Evolutionary conservation across 306 rosid species (phyloP).

Genomic region (Cajanus cajan): DNA sequence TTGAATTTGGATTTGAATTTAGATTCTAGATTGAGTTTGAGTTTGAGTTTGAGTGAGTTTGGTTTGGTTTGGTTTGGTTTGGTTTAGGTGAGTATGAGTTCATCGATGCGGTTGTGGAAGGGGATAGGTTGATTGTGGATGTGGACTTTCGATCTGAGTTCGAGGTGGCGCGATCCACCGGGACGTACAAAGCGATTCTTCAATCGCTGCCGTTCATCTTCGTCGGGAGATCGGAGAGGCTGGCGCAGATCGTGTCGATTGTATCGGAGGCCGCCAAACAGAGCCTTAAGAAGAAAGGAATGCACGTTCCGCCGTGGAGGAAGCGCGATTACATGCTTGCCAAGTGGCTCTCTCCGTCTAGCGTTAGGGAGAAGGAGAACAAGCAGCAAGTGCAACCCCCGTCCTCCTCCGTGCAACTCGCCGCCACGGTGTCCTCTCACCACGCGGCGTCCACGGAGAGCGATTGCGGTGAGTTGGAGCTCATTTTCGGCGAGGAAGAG

Average conservation of each 20-base stretch:
- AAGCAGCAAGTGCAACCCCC: too few relatives aligned
- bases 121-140: constrained; percentile 72
- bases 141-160: constrained; percentile 93
- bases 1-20: neutral
- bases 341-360: constrained; percentile 79
- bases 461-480: constrained; percentile 64
- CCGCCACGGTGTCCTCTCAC: neutral
- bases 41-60: neutral
- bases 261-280: constrained; percentile 81
- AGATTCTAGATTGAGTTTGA: too few relatives aligned
- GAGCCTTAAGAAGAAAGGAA: constrained; percentile 92
- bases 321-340: constrained; percentile 84
- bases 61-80: neutral
- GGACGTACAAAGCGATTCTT: constrained; percentile 71
- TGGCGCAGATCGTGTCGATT: constrained; percentile 67
- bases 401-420: neutral
- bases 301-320: constrained; percentile 98
- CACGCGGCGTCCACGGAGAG: constrained; percentile 20
- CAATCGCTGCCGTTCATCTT: constrained; percentile 81
- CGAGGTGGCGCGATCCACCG: constrained; percentile 85
- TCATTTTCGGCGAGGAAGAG: constrained; percentile 69
- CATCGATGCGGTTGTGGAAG: constrained; percentile 69
- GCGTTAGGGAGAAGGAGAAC: constrained; percentile 7
- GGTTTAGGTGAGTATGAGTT: constrained; percentile 80
- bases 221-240: constrained; percentile 77